Base-by-base conservation (phyloP, 108 stramenopile species). In the Mediolabrus comicus region DNA sequence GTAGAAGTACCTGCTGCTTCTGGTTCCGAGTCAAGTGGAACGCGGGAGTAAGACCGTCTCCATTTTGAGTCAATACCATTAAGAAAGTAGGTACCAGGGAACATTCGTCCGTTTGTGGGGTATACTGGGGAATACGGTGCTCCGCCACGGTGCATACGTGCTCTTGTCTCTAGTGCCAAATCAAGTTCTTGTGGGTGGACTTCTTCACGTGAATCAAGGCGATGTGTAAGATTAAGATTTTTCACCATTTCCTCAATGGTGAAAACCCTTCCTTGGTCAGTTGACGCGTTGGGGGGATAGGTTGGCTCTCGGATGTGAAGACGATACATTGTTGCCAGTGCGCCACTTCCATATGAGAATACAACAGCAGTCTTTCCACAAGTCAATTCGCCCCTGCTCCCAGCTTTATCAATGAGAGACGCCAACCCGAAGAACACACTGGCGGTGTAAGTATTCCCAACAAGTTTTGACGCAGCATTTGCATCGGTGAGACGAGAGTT, bases 381-480 rank as follows among this genome's bases (percentile, higher is more conserved):
- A 2, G 78, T 82, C 51, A 92, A 69, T 16, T 90, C 89, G 3
- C 84, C 86, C 14, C 83, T 36, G 49, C 83, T 73, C 29, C 90
- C 92, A 3, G 67, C 90, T 25, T 83, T 79, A 67, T 92, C 93
- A 19, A 98, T 69, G 16, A 99, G 66, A 46, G 90, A 92, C 6
- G 87, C 84, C 43, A 99, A 66, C 33, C 96, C 96, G 6, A 95
- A 72, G 75, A 96, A 98, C 16, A 99, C 95, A 38, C 90, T 86
- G 1, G 97, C 98, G 0, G 98, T 94, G 87, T 99, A 99, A 8
- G 96, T 97, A 84, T 99, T 99, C 31, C 98, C 98, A 26, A 99
- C 87, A 35, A 88, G 39, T 63, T 86, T 85, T 38, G 89, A 90
- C 11, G 86, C 85, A 38, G 69, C 65, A 69, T 95, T 95, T 59